These are phyloP conservation scores for Mesotaenium endlicherianum DNA, from an alignment of 139 green algal species.

Conservation along the genomic window DNA sequence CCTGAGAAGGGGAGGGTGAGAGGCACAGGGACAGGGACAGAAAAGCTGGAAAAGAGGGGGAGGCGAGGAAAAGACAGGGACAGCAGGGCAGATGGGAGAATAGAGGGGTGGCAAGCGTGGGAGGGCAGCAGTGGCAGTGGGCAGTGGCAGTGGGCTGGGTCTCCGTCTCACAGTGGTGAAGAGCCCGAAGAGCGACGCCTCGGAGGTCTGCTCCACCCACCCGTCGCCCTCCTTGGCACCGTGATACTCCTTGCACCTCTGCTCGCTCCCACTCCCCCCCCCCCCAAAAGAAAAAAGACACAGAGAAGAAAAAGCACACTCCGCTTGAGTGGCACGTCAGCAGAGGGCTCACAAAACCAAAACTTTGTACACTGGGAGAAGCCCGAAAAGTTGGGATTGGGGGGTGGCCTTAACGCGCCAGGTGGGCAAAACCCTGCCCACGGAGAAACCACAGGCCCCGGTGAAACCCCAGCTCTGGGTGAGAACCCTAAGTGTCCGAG, in stretches of 20 bases:
- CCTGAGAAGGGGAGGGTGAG: background rate
- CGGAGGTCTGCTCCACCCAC: constrained; percentile 21
- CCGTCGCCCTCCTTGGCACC: constrained; percentile 28
- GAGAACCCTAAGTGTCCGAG: too few species aligned
- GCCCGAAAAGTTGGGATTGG: background rate
- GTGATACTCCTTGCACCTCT: constrained; percentile 28
- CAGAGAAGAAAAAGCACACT: background rate
- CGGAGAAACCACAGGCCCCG: too few species aligned
- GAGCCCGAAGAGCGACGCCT: constrained; percentile 11
- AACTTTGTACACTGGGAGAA: background rate
- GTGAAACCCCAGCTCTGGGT: too few species aligned
- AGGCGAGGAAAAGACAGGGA: background rate
- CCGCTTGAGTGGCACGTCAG: background rate
- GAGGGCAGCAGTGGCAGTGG: background rate
- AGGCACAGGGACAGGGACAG: background rate
- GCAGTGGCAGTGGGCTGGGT: background rate
- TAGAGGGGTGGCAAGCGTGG: background rate
- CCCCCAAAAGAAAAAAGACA: background rate
- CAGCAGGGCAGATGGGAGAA: background rate
- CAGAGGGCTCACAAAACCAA: background rate
- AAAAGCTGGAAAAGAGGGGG: background rate
- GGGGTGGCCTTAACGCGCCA: too few species aligned
- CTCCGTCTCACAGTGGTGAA: background rate
- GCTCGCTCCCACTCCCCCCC: background rate
- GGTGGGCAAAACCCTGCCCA: too few species aligned